Base-by-base conservation (phyloP, 345 rosid genomes). In the Hevea brasiliensis region DNA sequence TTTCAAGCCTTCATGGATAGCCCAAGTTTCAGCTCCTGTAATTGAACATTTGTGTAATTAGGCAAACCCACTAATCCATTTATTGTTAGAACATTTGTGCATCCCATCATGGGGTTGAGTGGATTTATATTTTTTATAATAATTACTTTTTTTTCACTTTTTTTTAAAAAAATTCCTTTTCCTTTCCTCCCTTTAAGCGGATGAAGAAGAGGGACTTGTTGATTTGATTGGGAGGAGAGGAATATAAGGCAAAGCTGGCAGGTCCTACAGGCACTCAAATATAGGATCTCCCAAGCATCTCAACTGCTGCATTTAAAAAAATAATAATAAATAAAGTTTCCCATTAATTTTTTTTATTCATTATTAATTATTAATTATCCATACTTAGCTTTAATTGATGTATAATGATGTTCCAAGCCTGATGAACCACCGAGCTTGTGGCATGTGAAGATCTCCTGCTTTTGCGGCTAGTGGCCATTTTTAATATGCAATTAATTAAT, bases 381-480 rank as follows among this genome's bases (percentile, higher is more conserved):
- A 60, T 53, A 13, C 73, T 78, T 45, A 68, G 67, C 80, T 81
- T 83, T 77, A 81, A 76, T 84, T 80, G 79, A 63, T 56, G 76
- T 67, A 74, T 79, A 69, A 86, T 81, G 80, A 85, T 85, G 86
- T 72, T 72, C 76, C 20, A 61, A 68, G 79, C 15, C 13, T 74
- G 55, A 50, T 47, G 74, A 76, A 78, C 81, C 72, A 47, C 65
- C 57, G 47, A 35, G 70, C 75, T 72, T 42, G 69, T 48, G 61
- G 71, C 90, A 85, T 82, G 87, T 85, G 90, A 77, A 71, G 37
- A 57, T 76, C 78, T 76, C 92, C 90, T 74, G 79, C 87, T 86
- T 88, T 83, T 85, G 77, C 87, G 90, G 85, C 79, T 68, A 71
- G 81, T 86, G 77, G 75, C 42, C n/a, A n/a, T n/a, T n/a, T n/a